Percentiles rank a stretch among this genome's conserved stretches.
Evolutionary conservation across 768 basidiomycete genomes (phyloP).

Genomic region (Paxillus ammoniavirescens): DNA sequence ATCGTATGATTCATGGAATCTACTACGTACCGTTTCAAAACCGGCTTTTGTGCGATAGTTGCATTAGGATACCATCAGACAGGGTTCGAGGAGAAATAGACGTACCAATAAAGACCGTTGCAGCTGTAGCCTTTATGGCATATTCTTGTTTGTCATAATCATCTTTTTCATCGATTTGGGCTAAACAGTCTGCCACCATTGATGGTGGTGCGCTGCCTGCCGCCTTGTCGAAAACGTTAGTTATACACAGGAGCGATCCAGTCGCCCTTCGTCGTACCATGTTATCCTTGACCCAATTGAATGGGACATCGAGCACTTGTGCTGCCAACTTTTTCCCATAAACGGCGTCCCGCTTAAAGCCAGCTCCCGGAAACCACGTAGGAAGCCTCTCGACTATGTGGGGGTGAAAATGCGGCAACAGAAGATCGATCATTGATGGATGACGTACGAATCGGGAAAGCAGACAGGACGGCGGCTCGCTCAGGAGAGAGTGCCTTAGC

Average conservation of each 20-base stretch:
- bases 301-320: conserved; percentile 22
- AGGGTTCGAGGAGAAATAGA: neutral
- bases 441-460: conserved; percentile 24
- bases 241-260: neutral
- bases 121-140: conserved; percentile 27
- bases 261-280: conserved; percentile 12
- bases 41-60: conserved; percentile 14
- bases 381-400: conserved; percentile 19
- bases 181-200: conserved; percentile 26
- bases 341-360: conserved; percentile 16
- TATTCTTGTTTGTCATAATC: conserved; percentile 16
- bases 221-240: conserved; percentile 1
- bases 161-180: conserved; percentile 13
- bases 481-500: conserved; percentile 20
- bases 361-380: conserved; percentile 23
- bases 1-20: neutral
- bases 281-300: conserved; percentile 22
- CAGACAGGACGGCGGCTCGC: conserved; percentile 14
- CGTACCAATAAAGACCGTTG: conserved; percentile 24
- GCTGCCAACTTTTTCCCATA: conserved; percentile 12
- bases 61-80: neutral
- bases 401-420: neutral
- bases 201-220: conserved; percentile 19
- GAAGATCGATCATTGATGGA: neutral
- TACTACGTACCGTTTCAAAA: conserved; percentile 21